phyloP scores from a whole-genome alignment of 306 rosid genomes.

The Senna tora region DNA sequence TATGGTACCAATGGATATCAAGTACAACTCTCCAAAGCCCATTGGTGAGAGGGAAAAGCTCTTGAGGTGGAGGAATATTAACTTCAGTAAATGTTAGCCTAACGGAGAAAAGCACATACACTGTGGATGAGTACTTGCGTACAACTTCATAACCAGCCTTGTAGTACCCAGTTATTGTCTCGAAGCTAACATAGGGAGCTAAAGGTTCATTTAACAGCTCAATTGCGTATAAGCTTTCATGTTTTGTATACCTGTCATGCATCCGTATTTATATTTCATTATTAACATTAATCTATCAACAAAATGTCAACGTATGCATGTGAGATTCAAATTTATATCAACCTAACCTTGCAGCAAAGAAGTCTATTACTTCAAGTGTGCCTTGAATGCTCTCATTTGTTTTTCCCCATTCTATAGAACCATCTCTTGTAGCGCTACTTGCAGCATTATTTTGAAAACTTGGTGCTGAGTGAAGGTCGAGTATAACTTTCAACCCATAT shows the following conservation, averaged over 20 bases:
- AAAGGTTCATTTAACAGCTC: constrained; percentile 77
- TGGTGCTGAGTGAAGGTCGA: constrained; percentile 86
- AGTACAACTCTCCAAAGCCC: constrained; percentile 50
- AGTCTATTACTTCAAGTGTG: constrained; percentile 65
- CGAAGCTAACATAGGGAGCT: constrained; percentile 55
- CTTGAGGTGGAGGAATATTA: constrained; percentile 15
- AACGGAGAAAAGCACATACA: constrained; percentile 61
- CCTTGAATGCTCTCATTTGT: constrained; percentile 57
- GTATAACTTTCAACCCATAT: constrained; percentile 66
- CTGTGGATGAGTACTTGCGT: constrained; percentile 56
- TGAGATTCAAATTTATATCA: too few relatives aligned
- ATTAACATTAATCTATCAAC: not conserved
- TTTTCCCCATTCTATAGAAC: constrained; percentile 71
- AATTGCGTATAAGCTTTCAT: constrained; percentile 66
- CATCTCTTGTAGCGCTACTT: constrained; percentile 69
- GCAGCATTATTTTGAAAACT: constrained; percentile 71
- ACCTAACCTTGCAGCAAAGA: constrained; percentile 78
- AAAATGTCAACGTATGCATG: too few relatives aligned
- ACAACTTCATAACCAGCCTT: constrained; percentile 66
- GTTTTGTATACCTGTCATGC: constrained; percentile 56
- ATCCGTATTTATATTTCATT: too few relatives aligned
- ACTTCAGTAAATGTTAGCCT: constrained; percentile 49
- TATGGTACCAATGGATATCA: constrained; percentile 74
- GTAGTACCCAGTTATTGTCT: constrained; percentile 55
- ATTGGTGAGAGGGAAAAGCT: constrained; percentile 60